Evolutionary conservation across 1,139 yeast genomes (phyloP).

Genomic region (Hyphopichia buzzinii): DNA sequence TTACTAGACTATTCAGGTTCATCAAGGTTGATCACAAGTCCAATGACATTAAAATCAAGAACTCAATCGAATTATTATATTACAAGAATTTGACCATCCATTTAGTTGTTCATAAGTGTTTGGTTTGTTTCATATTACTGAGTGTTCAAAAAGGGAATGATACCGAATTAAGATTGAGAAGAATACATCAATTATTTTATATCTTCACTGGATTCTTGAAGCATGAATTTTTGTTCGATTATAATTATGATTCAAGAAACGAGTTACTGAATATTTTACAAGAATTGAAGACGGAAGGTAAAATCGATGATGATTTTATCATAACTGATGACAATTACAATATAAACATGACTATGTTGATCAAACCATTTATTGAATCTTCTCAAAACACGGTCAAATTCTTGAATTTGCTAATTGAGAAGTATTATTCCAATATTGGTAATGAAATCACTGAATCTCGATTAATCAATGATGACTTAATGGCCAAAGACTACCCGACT

Average conservation of each 20-base stretch:
- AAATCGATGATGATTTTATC: constrained; percentile 18
- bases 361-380: constrained; percentile 41
- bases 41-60: constrained; percentile 27
- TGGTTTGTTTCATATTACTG: constrained; percentile 31
- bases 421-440: constrained; percentile 5
- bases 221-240: constrained; percentile 46
- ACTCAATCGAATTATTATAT: constrained; percentile 42
- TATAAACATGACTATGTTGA: constrained; percentile 26
- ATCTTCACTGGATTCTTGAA: constrained; percentile 41
- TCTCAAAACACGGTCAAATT: constrained; percentile 34
- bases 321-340: constrained; percentile 25
- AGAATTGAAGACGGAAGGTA: constrained; percentile 20
- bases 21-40: constrained; percentile 30
- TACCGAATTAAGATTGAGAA: constrained; percentile 15
- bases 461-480: constrained; percentile 24
- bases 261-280: constrained; percentile 30
- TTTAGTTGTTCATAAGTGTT: constrained; percentile 37
- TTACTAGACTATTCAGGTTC: constrained; percentile 34
- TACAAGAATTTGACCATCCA: constrained; percentile 46
- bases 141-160: constrained; percentile 12
- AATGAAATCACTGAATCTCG: constrained; percentile 10
- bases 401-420: constrained; percentile 13
- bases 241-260: constrained; percentile 33
- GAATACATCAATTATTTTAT: constrained; percentile 28
- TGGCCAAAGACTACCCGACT: constrained; percentile 31